Evolutionary conservation across 2,329 filamentous ascomycete species (phyloP).

Genomic region (Aspergillus amoenus): DNA sequence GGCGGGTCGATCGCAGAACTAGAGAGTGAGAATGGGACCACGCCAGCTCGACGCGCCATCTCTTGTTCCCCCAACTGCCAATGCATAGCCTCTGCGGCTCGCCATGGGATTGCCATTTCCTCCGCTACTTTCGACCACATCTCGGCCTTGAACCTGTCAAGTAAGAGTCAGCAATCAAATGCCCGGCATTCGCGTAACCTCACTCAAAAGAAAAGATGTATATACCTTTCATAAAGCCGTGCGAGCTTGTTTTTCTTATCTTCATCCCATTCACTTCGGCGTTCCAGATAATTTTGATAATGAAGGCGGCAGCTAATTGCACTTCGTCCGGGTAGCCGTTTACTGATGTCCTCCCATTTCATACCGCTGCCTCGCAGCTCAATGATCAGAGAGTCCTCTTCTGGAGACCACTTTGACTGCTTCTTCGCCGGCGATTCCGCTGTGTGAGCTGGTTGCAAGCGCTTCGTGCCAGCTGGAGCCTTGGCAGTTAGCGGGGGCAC

Average conservation of each 20-base stretch:
- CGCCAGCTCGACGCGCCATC: conserved; percentile 89
- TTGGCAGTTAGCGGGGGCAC: conserved; percentile 33
- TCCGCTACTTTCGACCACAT: conserved; percentile 97
- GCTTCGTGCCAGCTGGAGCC: conserved; percentile 35
- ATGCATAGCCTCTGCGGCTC: conserved; percentile 95
- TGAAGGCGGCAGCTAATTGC: conserved; percentile 92
- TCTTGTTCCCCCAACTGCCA: conserved; percentile 93
- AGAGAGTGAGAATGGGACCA: conserved; percentile 76
- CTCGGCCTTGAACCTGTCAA: conserved; percentile 82
- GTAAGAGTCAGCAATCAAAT: conserved; percentile 11
- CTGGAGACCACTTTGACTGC: conserved; percentile 93
- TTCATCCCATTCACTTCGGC: conserved; percentile 92
- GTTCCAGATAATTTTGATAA: conserved; percentile 96
- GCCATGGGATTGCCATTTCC: conserved; percentile 93
- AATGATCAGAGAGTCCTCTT: conserved; percentile 92
- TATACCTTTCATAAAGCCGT: conserved; percentile 87
- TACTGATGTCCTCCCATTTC: conserved; percentile 99
- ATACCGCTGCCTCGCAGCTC: conserved; percentile 85
- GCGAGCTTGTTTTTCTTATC: conserved; percentile 97
- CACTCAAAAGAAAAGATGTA: conserved; percentile 19
- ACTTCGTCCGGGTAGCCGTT: conserved; percentile 82
- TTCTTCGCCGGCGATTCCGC: conserved; percentile 75
- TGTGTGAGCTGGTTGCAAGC: conserved; percentile 48
- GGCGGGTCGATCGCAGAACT: conserved; percentile 54
- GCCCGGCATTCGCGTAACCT: background rate